Evolutionary conservation across 768 basidiomycete genomes (phyloP), one percentile per base, ranked within the genome.

Genomic region (Xerocomellus intermedius): DNA sequence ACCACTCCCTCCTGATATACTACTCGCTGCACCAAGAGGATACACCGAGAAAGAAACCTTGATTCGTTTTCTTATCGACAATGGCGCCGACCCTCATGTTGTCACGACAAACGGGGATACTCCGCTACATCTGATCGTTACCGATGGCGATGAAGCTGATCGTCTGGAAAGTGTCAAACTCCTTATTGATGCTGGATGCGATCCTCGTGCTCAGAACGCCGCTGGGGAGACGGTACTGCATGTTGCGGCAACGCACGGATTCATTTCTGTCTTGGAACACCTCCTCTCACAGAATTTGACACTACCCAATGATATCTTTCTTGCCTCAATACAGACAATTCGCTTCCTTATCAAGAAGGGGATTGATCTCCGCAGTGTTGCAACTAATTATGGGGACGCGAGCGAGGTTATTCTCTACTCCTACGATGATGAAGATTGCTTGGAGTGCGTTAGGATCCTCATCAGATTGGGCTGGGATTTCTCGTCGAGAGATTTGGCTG

Each of bases 141-240:
- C 8, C 5, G 0, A 1, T 24, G n/a, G 36, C 2, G 14, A 16
- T 0, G 8, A 37, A 24, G 2, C 8, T 8, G 21, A 37, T 30
- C 3, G 3, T 6, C 8, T 52, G 13, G 48, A 39, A 2, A 10
- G 48, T 39, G 30, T 35, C 19, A 10, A 38, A 36, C 21, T 59
- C 8, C 57, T 59, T 1, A 2, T 59, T 8, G 33, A 45, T 6
- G 58, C 49, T 12, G 57, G 57, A 28, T 52, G 49, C 13, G 13
- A 37, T 9, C 49, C 19, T 8, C 2, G 16, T 2, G 14, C 17
- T 4, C 19, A 1, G 8, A 59, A 59, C 24, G 0, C 1, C 1
- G 14, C 14, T 0, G 32, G 37, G 2, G 33, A 59, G 28, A 48
- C 57, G 0, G 42, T 56, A 22, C n/a, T 51, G 3, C 52, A 41